These are phyloP conservation scores for Metarhizium brunneum DNA, from an alignment of 2,329 filamentous ascomycete species.

Conservation along the genomic window DNA sequence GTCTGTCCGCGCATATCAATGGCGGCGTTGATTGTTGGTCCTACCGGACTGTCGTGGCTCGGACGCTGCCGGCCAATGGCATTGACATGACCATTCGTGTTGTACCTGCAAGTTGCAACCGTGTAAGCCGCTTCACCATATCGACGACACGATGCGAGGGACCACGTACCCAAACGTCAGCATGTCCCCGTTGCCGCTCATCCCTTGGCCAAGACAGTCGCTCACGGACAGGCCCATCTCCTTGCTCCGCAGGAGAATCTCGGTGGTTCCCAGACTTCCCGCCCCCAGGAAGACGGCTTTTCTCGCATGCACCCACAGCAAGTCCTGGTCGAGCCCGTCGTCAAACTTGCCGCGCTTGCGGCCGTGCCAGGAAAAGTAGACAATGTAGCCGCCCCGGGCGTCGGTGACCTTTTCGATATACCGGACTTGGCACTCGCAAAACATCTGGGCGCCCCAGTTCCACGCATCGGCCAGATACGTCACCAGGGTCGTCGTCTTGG, in stretches of 20 bases:
- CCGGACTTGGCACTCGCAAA: conserved; percentile 58
- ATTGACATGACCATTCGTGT: conserved; percentile 47
- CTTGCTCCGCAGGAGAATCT: conserved; percentile 54
- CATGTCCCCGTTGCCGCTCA: conserved; percentile 60
- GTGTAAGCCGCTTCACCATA: not conserved
- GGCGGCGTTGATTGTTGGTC: conserved; percentile 53
- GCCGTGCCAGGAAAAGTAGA: conserved; percentile 58
- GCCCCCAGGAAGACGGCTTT: conserved; percentile 59
- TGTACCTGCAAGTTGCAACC: conserved; percentile 34
- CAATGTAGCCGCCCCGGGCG: conserved; percentile 43
- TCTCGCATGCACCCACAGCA: conserved; percentile 59
- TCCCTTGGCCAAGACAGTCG: conserved; percentile 45
- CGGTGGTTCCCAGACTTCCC: conserved; percentile 54
- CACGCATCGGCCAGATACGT: conserved; percentile 62
- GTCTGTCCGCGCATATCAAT: conserved; percentile 46
- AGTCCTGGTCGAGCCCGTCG: conserved; percentile 41
- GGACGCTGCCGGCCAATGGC: conserved; percentile 41
- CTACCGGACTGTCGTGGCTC: conserved; percentile 41
- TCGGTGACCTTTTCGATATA: conserved; percentile 45
- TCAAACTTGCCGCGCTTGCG: conserved; percentile 44
- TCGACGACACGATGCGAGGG: not conserved
- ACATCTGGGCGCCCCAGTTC: conserved; percentile 65
- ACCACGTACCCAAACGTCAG: conserved; percentile 46
- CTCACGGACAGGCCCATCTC: conserved; percentile 50
- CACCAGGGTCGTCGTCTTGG: conserved; percentile 55